Percentiles rank a stretch among this genome's conserved stretches.
Conservation (phyloP, 345 rosid genomes). For the Eutrema yunnanense region DNA sequence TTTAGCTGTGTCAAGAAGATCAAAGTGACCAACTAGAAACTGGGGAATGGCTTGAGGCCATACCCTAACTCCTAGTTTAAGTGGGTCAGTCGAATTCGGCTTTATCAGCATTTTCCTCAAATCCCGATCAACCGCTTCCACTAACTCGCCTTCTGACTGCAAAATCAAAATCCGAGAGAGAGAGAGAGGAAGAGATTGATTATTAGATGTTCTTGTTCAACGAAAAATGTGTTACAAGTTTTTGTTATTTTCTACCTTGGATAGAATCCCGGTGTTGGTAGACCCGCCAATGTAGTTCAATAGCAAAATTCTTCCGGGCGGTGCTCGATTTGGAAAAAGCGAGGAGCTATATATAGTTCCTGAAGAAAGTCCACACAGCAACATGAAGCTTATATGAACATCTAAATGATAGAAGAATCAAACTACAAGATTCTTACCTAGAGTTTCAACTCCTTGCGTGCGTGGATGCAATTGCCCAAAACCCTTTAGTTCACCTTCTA, state of each 20-base stretch:
- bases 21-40: slow-evolving; percentile 81
- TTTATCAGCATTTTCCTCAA: slow-evolving; percentile 88
- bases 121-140: slow-evolving; percentile 84
- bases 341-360: slow-evolving; percentile 95
- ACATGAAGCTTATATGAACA: background rate
- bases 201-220: background rate
- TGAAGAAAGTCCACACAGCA: slow-evolving; percentile 19
- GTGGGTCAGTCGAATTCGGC: slow-evolving; percentile 67
- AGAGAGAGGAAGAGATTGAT: background rate
- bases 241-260: slow-evolving; percentile 48
- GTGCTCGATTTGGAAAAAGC: slow-evolving; percentile 89
- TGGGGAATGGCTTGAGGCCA: slow-evolving; percentile 98
- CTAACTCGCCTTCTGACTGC: slow-evolving; percentile 62
- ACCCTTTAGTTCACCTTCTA: slow-evolving; percentile 88
- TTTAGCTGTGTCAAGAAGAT: slow-evolving; percentile 58
- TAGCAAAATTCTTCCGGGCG: slow-evolving; percentile 68
- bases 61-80: slow-evolving; percentile 60
- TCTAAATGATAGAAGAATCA: background rate
- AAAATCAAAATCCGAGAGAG: background rate
- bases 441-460: slow-evolving; percentile 94
- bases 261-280: slow-evolving; percentile 64
- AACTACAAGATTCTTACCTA: slow-evolving; percentile 41
- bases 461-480: slow-evolving; percentile 98
- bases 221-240: background rate
- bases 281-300: slow-evolving; percentile 87